These are phyloP conservation scores for Plantago major DNA, from an alignment of 257 asterid species.

Conservation along the genomic window DNA sequence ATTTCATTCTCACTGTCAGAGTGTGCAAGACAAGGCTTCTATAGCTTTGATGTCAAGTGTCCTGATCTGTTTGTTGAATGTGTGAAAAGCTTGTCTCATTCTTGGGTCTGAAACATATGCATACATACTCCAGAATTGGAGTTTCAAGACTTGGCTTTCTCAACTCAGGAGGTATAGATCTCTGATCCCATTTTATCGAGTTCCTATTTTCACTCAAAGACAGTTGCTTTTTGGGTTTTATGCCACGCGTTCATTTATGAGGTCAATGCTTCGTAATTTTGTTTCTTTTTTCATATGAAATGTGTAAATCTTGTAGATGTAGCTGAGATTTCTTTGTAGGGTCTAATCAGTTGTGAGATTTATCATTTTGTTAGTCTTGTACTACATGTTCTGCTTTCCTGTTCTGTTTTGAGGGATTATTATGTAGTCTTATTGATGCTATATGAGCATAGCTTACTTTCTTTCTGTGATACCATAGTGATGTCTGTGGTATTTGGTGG, in stretches of 20 bases:
- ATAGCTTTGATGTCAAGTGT: slow-evolving; percentile 6
- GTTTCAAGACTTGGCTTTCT: slow-evolving; percentile 11
- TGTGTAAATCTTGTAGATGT: slow-evolving; percentile 16
- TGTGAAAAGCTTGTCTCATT: slow-evolving; percentile 18
- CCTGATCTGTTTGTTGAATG: slow-evolving; percentile 27
- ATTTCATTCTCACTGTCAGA: slow-evolving; percentile 6
- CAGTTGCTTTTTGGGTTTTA: slow-evolving; percentile 3
- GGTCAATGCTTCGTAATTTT: slow-evolving; percentile 25
- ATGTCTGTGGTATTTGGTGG: slow-evolving; percentile 1
- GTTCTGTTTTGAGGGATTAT: too few species aligned
- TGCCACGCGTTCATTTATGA: slow-evolving; percentile 5
- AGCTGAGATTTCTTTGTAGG: slow-evolving; percentile 18
- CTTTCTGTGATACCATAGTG: too few species aligned
- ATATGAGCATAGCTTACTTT: too few species aligned
- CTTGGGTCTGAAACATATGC: slow-evolving; percentile 16
- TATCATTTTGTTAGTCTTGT: background rate
- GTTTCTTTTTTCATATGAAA: background rate
- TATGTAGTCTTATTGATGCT: too few species aligned
- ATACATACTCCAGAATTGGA: slow-evolving; percentile 14
- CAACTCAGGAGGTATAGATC: slow-evolving; percentile 27
- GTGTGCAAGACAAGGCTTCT: slow-evolving; percentile 10
- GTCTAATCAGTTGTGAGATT: slow-evolving; percentile 6
- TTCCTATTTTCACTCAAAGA: slow-evolving; percentile 17
- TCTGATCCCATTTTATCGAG: slow-evolving; percentile 18
- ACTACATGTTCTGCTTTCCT: too few species aligned